phyloP scores from a whole-genome alignment of 2,329 filamentous ascomycete species.

The Pseudopithomyces maydicus region DNA sequence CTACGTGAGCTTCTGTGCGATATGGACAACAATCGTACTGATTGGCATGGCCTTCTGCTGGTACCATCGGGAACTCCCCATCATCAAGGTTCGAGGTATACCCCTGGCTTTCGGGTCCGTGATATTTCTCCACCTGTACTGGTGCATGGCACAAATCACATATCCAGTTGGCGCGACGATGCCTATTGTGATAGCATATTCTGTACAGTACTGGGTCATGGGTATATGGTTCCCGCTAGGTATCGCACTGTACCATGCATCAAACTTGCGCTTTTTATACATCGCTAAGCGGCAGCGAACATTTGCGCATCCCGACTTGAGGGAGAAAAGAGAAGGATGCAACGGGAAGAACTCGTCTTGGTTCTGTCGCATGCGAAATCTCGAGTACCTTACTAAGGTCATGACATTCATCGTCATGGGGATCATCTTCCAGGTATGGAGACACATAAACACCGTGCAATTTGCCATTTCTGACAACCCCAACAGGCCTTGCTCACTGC shows the following conservation, averaged over 20 bases:
- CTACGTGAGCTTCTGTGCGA: constrained; percentile 16
- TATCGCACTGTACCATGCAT: constrained; percentile 23
- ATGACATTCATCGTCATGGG: constrained; percentile 9
- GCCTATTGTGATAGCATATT: constrained; percentile 20
- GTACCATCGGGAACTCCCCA: constrained; percentile 19
- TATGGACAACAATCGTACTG: constrained; percentile 21
- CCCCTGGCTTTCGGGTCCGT: constrained; percentile 19
- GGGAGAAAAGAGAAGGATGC: neutral
- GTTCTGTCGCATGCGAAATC: neutral
- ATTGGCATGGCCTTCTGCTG: constrained; percentile 21
- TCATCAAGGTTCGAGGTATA: constrained; percentile 19
- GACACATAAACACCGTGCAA: neutral
- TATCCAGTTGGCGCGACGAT: constrained; percentile 18
- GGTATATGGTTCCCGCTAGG: constrained; percentile 24
- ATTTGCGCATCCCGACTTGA: constrained; percentile 6
- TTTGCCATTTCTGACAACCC: neutral
- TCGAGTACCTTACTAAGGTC: neutral
- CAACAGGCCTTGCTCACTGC: constrained; percentile 9
- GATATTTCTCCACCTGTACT: constrained; percentile 22
- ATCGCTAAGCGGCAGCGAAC: constrained; percentile 21
- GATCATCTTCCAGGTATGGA: constrained; percentile 9
- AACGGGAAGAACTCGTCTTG: constrained; percentile 6
- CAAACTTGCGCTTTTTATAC: constrained; percentile 20
- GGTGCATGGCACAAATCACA: constrained; percentile 20
- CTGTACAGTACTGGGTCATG: constrained; percentile 24